phyloP scores from a whole-genome alignment of 768 basidiomycete genomes.

The Mrakia hoshinonis region DNA sequence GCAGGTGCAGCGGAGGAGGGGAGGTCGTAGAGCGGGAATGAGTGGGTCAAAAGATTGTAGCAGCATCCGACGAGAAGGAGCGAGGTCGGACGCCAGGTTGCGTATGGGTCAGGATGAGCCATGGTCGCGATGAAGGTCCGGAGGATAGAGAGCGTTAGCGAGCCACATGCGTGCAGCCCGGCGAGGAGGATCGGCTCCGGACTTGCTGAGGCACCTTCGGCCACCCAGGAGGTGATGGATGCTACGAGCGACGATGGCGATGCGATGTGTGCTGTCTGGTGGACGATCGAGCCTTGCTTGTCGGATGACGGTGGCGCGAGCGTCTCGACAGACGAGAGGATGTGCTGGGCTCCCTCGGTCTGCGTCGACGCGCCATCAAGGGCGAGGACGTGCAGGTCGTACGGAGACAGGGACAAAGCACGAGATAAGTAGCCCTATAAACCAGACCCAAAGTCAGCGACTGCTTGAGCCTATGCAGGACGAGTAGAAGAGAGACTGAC shows the following conservation, averaged over 20 bases:
- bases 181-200: background rate
- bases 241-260: background rate
- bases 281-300: background rate
- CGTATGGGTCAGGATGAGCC: background rate
- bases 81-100: background rate
- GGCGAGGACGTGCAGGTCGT: background rate
- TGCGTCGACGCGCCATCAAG: background rate
- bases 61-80: conserved; percentile 13
- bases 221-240: conserved; percentile 5
- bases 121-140: background rate
- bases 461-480: background rate
- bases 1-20: background rate
- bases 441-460: background rate
- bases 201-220: background rate
- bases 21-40: background rate
- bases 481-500: background rate
- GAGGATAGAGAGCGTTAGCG: conserved; percentile 3
- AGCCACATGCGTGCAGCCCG: conserved; percentile 16
- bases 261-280: conserved; percentile 6
- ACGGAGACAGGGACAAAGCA: background rate
- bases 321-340: background rate
- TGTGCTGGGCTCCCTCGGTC: background rate
- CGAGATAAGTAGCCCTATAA: background rate
- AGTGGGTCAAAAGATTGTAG: conserved; percentile 15
- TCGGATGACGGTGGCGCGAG: background rate